A percentile compares a stretch with the other conserved stretches of the same genome.
Evolutionary conservation across 148 eudicot genomes (phyloP).

Genomic region (Dianthus caryophyllus): DNA sequence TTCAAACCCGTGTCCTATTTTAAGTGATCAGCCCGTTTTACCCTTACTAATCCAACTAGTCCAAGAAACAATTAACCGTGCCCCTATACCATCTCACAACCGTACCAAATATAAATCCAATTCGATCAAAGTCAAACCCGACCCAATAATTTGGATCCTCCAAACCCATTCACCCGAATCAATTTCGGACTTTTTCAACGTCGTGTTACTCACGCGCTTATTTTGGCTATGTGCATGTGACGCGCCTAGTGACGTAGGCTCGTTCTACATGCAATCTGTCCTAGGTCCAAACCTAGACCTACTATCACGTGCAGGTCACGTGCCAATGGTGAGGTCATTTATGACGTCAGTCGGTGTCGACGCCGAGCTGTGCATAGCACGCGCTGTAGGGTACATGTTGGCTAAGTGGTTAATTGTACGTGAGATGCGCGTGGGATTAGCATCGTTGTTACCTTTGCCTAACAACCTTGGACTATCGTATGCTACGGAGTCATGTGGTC

Average conservation of each 20-base stretch:
- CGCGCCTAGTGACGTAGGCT: conserved; percentile 65
- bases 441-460: conserved; percentile 31
- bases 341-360: conserved; percentile 52
- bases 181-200: conserved; percentile 55
- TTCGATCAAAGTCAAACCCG: conserved; percentile 42
- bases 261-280: conserved; percentile 61
- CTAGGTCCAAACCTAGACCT: conserved; percentile 52
- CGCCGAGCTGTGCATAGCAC: conserved; percentile 63
- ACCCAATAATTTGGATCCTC: conserved; percentile 55
- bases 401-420: conserved; percentile 63
- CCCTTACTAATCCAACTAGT: conserved; percentile 73
- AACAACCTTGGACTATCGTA: conserved; percentile 57
- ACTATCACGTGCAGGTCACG: conserved; percentile 39
- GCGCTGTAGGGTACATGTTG: conserved; percentile 79
- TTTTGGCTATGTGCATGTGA: conserved; percentile 78
- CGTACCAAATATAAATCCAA: conserved; percentile 43
- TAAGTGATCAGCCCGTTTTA: conserved; percentile 51
- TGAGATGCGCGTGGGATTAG: conserved; percentile 62
- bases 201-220: conserved; percentile 57
- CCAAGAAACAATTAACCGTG: conserved; percentile 50
- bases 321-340: conserved; percentile 48
- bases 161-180: conserved; percentile 75
- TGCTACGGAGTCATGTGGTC: conserved; percentile 59
- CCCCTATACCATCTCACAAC: conserved; percentile 45
- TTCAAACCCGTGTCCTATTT: conserved; percentile 57